These are phyloP conservation scores for Lolium multiflorum DNA, from an alignment of 176 grass and related monocot genomes.

Conservation along the genomic window DNA sequence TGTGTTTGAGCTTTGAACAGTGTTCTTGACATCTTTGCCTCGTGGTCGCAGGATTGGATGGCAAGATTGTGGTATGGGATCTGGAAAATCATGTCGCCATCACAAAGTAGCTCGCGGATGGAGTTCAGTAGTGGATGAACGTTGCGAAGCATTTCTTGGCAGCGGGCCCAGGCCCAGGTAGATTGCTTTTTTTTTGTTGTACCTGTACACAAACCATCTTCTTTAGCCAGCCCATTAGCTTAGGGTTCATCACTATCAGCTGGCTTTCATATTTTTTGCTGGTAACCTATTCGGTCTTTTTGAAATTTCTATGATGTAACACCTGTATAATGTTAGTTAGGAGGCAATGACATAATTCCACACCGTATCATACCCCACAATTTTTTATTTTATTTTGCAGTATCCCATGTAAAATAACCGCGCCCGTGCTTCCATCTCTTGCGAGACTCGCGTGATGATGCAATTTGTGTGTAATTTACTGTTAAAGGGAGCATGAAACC, in stretches of 20 bases:
- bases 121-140: background rate
- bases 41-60: conserved; percentile 69
- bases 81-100: conserved; percentile 59
- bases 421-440: no score
- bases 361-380: background rate
- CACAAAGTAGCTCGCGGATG: conserved; percentile 30
- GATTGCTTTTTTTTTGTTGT: conserved; percentile 50
- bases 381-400: background rate
- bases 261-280: background rate
- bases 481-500: background rate
- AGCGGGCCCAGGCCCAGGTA: conserved; percentile 26
- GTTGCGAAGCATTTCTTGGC: conserved; percentile 19
- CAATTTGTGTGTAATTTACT: conserved; percentile 28
- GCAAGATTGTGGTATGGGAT: conserved; percentile 97
- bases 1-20: background rate
- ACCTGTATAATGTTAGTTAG: conserved; percentile 32
- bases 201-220: conserved; percentile 55
- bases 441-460: background rate
- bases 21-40: background rate
- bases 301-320: conserved; percentile 3
- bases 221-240: conserved; percentile 1
- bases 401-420: background rate
- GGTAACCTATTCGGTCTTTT: background rate
- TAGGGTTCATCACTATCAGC: conserved; percentile 4
- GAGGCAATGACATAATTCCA: background rate